phyloP scores from a whole-genome alignment of 2,329 filamentous ascomycete species.

The Cordyceps militaris region DNA sequence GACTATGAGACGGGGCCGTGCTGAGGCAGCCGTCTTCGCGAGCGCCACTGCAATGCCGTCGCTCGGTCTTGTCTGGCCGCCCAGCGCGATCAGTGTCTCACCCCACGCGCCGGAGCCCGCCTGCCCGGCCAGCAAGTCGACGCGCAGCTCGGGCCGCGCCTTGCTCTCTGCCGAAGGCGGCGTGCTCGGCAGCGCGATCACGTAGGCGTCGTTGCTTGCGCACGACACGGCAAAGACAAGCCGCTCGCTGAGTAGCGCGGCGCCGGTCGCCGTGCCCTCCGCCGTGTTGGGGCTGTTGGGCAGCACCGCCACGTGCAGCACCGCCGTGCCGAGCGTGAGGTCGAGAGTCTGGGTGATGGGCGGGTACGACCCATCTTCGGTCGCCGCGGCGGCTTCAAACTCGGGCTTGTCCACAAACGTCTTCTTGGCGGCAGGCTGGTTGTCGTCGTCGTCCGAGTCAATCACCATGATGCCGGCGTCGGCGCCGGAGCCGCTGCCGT shows the following conservation, averaged over 20 bases:
- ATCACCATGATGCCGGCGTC: constrained; percentile 55
- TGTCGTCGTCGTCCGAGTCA: constrained; percentile 57
- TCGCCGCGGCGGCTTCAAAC: constrained; percentile 48
- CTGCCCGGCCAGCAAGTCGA: constrained; percentile 43
- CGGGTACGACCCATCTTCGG: constrained; percentile 45
- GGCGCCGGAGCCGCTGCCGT: constrained; percentile 37
- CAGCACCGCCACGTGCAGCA: constrained; percentile 48
- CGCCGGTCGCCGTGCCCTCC: constrained; percentile 40
- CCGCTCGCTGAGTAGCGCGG: constrained; percentile 45
- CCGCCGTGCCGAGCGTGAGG: constrained; percentile 50
- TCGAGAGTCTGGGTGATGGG: constrained; percentile 55
- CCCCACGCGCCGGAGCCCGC: constrained; percentile 58
- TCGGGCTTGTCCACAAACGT: constrained; percentile 20
- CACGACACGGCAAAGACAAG: constrained; percentile 57
- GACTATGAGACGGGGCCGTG: constrained; percentile 44
- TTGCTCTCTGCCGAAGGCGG: constrained; percentile 56
- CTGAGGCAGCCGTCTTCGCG: constrained; percentile 35
- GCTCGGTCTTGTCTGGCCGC: constrained; percentile 45
- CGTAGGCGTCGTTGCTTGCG: constrained; percentile 47
- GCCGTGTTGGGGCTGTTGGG: constrained; percentile 43
- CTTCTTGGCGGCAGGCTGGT: constrained; percentile 27
- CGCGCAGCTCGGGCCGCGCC: constrained; percentile 44
- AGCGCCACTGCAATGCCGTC: constrained; percentile 51
- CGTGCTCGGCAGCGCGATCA: constrained; percentile 53
- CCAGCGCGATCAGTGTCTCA: constrained; percentile 48